Evolutionary conservation across 805 yeast genomes (phyloP), one percentile per base, ranked within the genome.

Genomic region (Middelhovenomyces tepae): DNA sequence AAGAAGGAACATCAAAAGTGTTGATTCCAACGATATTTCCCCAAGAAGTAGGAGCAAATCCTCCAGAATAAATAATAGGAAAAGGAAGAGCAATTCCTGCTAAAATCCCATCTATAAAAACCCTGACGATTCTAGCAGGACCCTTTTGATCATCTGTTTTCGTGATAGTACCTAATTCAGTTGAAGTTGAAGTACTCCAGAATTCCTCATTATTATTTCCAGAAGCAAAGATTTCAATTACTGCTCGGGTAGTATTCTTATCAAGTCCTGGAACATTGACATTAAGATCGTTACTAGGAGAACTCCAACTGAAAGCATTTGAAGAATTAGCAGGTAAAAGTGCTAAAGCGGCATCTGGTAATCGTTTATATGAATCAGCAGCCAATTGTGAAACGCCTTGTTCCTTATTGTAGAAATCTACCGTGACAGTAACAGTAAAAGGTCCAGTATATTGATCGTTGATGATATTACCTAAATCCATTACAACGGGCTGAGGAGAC

Each of bases 171-270:
- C 56, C 58, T 40, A 51, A 63, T 36, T 55, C 54, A 39, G 72
- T 75, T 23, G 70, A 29, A 11, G 61, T 48, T 43, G 81, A 78
- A 2, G 75, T 56, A 54, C 77, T 85, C 93, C 93, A 84, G 47
- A 81, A 80, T 52, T 85, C 94, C 55, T 84, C 95, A 22, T 69
- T 74, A 2, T 77, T 78, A 46, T 78, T 82, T 2, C 91, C 94
- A 13, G 82, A 71, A 8, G 79, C 73, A 43, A 73, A 75, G 4
- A 84, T 51, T 7, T 78, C 67, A 20, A 83, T 40, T 17, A 56
- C 45, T 28, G 75, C 73, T 38, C 75, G 64, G 2, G 84, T 73
- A 4, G 84, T 75, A 47, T 78, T 76, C 16, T 54, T 48, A 2
- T 69, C 45, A 19, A 80, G 53, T 10, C 47, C 45, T 3, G 79